Evolutionary conservation across 2,329 filamentous ascomycete species (phyloP).

Genomic region (Aspergillus glaucus): DNA sequence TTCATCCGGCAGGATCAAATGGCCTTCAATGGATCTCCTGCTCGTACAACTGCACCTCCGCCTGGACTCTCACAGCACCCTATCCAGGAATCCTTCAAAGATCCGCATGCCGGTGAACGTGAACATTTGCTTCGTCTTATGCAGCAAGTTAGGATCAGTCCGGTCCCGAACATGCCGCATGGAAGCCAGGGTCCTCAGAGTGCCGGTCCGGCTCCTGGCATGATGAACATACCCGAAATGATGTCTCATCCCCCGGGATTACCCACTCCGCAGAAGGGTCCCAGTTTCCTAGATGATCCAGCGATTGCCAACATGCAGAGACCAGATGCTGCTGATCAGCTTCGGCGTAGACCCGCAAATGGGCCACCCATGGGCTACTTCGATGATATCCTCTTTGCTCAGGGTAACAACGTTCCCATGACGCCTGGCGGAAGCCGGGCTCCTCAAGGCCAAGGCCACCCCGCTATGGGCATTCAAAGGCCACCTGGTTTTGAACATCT

Average conservation of each 20-base stretch:
- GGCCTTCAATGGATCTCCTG: constrained; percentile 16
- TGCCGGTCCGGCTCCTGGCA: constrained; percentile 26
- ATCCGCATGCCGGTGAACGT: constrained; percentile 54
- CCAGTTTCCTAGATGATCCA: constrained; percentile 38
- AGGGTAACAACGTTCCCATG: constrained; percentile 28
- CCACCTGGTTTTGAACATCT: constrained; percentile 41
- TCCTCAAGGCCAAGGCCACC: constrained; percentile 27
- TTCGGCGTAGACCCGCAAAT: constrained; percentile 33
- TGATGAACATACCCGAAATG: constrained; percentile 31
- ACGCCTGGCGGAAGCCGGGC: constrained; percentile 29
- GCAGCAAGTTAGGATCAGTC: constrained; percentile 49
- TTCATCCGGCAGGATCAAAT: constrained; percentile 27
- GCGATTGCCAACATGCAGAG: constrained; percentile 38
- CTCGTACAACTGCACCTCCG: constrained; percentile 13
- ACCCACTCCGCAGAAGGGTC: constrained; percentile 27
- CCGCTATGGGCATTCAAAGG: constrained; percentile 36
- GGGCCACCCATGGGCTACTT: constrained; percentile 35
- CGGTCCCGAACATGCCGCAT: constrained; percentile 17
- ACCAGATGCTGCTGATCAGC: constrained; percentile 28
- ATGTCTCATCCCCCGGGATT: constrained; percentile 30
- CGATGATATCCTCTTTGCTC: constrained; percentile 35
- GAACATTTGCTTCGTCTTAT: constrained; percentile 83
- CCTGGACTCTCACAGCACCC: constrained; percentile 24
- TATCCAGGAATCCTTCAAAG: constrained; percentile 29
- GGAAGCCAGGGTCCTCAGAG: constrained; percentile 22